These are phyloP conservation scores for Penicillium daleae DNA, from an alignment of 495 filamentous ascomycete species.

Conservation along the genomic window DNA sequence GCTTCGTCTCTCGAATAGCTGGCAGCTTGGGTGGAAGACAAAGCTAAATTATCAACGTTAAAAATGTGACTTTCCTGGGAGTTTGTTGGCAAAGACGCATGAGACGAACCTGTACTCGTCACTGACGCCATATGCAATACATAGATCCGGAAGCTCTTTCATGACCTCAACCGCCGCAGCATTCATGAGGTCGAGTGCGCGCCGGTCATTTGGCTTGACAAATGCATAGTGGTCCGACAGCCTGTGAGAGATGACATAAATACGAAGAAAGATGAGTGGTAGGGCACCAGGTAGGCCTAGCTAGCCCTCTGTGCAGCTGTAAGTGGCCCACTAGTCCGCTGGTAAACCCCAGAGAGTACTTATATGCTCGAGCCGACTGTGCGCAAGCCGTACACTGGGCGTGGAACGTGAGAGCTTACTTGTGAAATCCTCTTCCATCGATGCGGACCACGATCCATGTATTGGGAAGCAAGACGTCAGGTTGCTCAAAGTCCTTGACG, in stretches of 20 bases:
- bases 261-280: background rate
- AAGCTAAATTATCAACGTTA: conserved; percentile 59
- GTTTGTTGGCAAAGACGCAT: background rate
- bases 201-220: conserved; percentile 87
- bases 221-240: conserved; percentile 83
- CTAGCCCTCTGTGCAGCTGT: background rate
- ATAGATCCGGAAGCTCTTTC: conserved; percentile 81
- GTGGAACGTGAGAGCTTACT: conserved; percentile 53
- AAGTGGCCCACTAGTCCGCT: background rate
- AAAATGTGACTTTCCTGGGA: background rate
- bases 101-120: conserved; percentile 81
- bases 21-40: conserved; percentile 78
- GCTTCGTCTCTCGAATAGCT: conserved; percentile 83
- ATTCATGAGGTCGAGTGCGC: conserved; percentile 93
- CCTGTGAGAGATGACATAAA: conserved; percentile 42
- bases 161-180: conserved; percentile 81
- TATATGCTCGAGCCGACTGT: background rate
- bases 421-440: conserved; percentile 90
- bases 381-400: background rate
- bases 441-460: conserved; percentile 94
- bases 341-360: background rate
- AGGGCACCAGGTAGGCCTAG: background rate
- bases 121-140: conserved; percentile 87
- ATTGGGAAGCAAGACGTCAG: conserved; percentile 77
- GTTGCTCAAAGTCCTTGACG: conserved; percentile 84